Conservation (phyloP, 257 asterid species). For the Eucommia ulmoides region DNA sequence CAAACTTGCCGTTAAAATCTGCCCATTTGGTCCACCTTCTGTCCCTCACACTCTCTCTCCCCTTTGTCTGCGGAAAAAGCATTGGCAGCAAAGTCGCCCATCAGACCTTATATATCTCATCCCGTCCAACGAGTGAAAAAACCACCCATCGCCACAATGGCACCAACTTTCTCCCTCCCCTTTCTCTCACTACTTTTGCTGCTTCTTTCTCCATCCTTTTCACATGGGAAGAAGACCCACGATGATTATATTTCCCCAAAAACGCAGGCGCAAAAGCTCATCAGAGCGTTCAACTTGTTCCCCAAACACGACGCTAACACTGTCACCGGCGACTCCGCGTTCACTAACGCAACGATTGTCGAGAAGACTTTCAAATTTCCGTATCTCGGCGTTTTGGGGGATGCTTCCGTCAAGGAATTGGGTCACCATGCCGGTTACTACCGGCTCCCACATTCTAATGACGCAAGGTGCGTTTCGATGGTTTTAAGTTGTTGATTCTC, state of each 20-base stretch:
- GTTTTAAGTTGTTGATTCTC: too few relatives aligned
- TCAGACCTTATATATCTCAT: too few relatives aligned
- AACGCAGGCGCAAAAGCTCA: constrained; percentile 29
- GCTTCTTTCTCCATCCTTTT: too few relatives aligned
- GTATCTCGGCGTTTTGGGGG: constrained; percentile 15
- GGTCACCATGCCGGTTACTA: constrained; percentile 75
- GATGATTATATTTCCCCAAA: background rate
- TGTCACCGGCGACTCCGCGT: constrained; percentile 4
- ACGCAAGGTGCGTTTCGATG: constrained; percentile 44
- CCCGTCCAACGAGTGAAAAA: too few relatives aligned
- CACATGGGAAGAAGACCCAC: background rate
- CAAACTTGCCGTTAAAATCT: background rate
- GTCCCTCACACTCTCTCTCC: background rate
- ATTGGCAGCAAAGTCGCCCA: background rate
- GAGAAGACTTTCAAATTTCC: constrained; percentile 47
- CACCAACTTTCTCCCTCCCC: background rate
- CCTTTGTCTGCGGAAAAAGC: background rate
- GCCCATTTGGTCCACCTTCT: background rate
- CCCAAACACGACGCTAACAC: constrained; percentile 43
- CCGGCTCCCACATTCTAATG: constrained; percentile 33
- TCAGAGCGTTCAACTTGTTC: constrained; percentile 43
- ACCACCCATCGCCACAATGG: background rate
- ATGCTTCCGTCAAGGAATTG: constrained; percentile 27
- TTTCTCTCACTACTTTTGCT: background rate
- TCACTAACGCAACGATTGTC: constrained; percentile 19